Base-by-base conservation (phyloP, 2,329 filamentous ascomycete species). In the Orbilia blumenaviensis region DNA sequence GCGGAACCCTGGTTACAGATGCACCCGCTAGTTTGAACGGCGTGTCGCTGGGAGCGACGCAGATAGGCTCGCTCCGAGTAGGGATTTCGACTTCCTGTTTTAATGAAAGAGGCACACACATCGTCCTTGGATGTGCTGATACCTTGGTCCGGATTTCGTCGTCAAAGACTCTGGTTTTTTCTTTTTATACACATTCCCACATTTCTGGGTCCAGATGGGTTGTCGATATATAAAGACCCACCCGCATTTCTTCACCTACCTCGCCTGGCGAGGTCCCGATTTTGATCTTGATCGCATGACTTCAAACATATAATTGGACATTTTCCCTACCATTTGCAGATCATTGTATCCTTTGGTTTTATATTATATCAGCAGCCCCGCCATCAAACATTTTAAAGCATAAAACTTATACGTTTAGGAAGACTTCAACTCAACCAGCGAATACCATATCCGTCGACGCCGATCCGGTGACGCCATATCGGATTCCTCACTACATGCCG, bases 11-110 rank as follows among this genome's bases (percentile, higher is more conserved):
- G 46, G 71, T 48, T 64, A 42, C 46, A 60, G 25, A 64, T 66
- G 46, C 58, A 62, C 56, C 46, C 63, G 56, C 46, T 50, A 63
- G 64, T 41, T 46, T 32, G 46, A 56, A 32, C 42, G 36, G 50
- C 69, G 61, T 67, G 58, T 34, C 56, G 50, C 62, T 67, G 38
- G 63, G 63, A 52, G 16, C 36, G 46, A 52, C 62, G 63, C 63
- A 75, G 71, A 75, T 75, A 75, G 71, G 71, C 69, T 56, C 61
- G 62, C 63, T 41, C 71, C 63, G 71, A 56, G 42, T 9, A 44
- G 54, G 56, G 54, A 62, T 62, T 66, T 74, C 3, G 54, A 38
- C 69, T 62, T 62, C 25, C 62, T 68, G 27, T 68, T 75, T 63
- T 25, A 63, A 42, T 44, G 21, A 25, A 48, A 75, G 42, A 23